phyloP scores from a whole-genome alignment of 1,139 yeast species.

The Diutina scorzettiae region DNA sequence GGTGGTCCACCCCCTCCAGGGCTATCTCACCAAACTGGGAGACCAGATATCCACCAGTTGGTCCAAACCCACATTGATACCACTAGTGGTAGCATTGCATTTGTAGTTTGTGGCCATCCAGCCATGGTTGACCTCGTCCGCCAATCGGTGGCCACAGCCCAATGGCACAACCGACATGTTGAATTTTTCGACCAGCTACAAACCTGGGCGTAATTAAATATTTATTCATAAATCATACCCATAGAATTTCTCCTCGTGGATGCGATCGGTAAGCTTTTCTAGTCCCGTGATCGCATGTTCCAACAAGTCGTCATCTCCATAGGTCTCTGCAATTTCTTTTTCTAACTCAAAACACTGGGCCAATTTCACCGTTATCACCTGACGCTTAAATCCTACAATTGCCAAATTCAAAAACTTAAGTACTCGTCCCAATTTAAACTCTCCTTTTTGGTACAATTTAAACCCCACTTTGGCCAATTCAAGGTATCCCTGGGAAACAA shows the following conservation, averaged over 20 bases:
- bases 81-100: not conserved
- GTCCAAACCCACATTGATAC: not conserved
- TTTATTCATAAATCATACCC: not conserved
- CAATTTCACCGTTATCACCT: conserved; percentile 19
- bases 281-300: not conserved
- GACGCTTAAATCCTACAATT: conserved; percentile 30
- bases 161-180: not conserved
- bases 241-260: not conserved
- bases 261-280: not conserved
- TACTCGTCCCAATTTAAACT: not conserved
- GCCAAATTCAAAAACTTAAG: conserved; percentile 28
- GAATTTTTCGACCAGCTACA: conserved; percentile 3
- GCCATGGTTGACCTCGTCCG: not conserved
- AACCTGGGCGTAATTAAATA: not conserved
- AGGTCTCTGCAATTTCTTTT: conserved; percentile 18
- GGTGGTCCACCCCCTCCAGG: too few relatives aligned
- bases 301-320: not conserved
- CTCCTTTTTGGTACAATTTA: not conserved
- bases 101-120: conserved; percentile 3
- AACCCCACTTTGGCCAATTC: not conserved
- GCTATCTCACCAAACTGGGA: not conserved
- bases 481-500: not conserved
- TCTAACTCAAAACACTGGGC: conserved; percentile 22
- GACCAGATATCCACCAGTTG: not conserved
- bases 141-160: not conserved